Evolutionary conservation across 192 early-diverging fungal genomes (phyloP).

Genomic region (Allomyces macrogynus): DNA sequence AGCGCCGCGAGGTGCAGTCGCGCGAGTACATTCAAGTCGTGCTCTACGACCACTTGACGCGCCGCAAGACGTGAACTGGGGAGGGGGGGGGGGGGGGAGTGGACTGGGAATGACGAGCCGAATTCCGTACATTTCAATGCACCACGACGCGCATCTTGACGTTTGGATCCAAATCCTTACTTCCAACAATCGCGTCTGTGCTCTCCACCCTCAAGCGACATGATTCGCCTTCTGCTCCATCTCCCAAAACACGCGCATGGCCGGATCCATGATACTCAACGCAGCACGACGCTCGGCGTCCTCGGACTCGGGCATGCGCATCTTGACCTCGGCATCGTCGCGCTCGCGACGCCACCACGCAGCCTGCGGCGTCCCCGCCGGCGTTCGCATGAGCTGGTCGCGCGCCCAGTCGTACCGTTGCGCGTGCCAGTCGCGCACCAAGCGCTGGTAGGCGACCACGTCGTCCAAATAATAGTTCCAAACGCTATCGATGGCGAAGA

Average conservation of each 20-base stretch:
- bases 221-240: background rate
- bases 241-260: background rate
- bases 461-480: background rate
- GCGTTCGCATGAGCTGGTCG: background rate
- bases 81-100: background rate
- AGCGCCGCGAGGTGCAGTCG: constrained; percentile 22
- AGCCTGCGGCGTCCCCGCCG: no score
- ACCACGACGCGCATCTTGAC: no score
- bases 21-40: constrained; percentile 40
- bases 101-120: background rate
- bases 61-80: constrained; percentile 19
- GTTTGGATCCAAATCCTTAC: no score
- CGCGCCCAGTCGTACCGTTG: background rate
- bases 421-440: background rate
- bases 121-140: no score
- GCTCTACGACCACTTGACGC: constrained; percentile 39
- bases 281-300: background rate
- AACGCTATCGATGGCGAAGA: background rate
- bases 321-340: background rate
- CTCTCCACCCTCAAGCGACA: no score
- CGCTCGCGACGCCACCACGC: background rate
- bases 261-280: background rate
- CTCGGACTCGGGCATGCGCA: background rate
- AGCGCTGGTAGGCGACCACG: background rate
- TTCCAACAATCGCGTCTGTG: no score